Conservation (phyloP, 176 grass and related monocot species). For the Aegilops sharonensis region DNA sequence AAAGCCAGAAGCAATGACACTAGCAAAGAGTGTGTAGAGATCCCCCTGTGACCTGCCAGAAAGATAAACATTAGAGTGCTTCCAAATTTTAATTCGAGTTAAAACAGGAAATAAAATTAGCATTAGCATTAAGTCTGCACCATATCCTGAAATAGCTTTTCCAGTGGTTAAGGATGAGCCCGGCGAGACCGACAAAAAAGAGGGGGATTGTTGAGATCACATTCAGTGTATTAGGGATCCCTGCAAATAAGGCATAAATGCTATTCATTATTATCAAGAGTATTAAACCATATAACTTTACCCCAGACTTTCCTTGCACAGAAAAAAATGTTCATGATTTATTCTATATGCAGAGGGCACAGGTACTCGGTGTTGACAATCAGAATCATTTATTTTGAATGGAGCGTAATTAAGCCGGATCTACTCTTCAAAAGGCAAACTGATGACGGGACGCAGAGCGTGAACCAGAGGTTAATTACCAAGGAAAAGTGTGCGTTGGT, state of each 20-base stretch:
- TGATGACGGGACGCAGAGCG: background rate
- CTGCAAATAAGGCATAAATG: constrained; percentile 27
- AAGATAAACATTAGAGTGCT: background rate
- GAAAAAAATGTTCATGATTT: background rate
- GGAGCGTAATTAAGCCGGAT: background rate
- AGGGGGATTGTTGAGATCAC: constrained; percentile 90
- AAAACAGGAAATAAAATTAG: background rate
- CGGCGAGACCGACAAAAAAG: constrained; percentile 63
- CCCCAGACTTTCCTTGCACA: background rate
- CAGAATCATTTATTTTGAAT: background rate
- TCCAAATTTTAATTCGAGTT: background rate
- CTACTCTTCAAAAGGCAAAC: background rate
- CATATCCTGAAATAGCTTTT: constrained; percentile 66
- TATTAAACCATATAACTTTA: background rate
- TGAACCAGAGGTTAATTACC: constrained; percentile 34
- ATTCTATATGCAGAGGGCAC: background rate
- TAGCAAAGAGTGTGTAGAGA: constrained; percentile 52
- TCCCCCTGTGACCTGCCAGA: constrained; percentile 64
- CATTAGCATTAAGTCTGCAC: constrained; percentile 13
- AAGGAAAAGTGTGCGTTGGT: constrained; percentile 66
- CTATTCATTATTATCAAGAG: background rate
- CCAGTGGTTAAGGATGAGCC: constrained; percentile 61
- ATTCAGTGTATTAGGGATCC: constrained; percentile 82
- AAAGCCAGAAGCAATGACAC: constrained; percentile 60
- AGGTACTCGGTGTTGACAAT: background rate